Evolutionary conservation across 805 yeast species (phyloP).

Genomic region (Sugiyamaella qingdaonensis): DNA sequence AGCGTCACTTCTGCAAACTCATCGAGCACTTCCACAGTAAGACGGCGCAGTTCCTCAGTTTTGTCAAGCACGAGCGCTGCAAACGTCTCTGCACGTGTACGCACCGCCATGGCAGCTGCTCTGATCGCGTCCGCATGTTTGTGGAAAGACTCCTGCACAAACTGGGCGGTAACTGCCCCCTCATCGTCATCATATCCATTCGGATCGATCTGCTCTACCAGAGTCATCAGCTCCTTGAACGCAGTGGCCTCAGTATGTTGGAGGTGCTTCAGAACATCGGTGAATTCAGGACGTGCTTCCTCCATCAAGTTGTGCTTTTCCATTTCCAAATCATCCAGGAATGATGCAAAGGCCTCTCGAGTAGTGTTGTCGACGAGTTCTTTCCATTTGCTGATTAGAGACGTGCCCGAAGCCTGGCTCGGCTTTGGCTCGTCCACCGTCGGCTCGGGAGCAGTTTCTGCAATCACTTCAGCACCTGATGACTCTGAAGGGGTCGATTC

Average conservation of each 20-base stretch:
- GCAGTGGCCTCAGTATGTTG: conserved; percentile 15
- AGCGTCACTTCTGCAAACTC: conserved; percentile 45
- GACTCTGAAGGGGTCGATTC: not conserved
- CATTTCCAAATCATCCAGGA: conserved; percentile 24
- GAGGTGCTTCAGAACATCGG: conserved; percentile 20
- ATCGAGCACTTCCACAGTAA: conserved; percentile 46
- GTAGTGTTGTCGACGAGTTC: conserved; percentile 22
- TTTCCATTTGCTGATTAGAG: conserved; percentile 21
- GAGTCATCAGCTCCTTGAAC: conserved; percentile 9
- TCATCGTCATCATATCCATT: conserved; percentile 12
- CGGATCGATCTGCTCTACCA: conserved; percentile 15
- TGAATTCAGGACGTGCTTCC: conserved; percentile 21
- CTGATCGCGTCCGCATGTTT: conserved; percentile 23
- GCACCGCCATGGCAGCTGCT: conserved; percentile 24
- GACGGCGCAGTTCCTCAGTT: conserved; percentile 22
- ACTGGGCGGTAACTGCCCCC: conserved; percentile 16
- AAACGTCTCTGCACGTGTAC: conserved; percentile 19
- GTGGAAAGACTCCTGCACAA: conserved; percentile 21
- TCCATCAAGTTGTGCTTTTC: conserved; percentile 19
- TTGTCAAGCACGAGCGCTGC: conserved; percentile 21
- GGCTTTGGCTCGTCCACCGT: conserved; percentile 10
- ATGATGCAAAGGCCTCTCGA: conserved; percentile 22
- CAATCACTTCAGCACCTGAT: not conserved
- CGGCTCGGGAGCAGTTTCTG: conserved; percentile 5
- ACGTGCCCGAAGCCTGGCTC: conserved; percentile 1